A percentile compares a stretch with the other conserved stretches of the same genome.
Evolutionary conservation across 2,329 filamentous ascomycete genomes (phyloP).

Genomic region (Trichoderma harzianum): DNA sequence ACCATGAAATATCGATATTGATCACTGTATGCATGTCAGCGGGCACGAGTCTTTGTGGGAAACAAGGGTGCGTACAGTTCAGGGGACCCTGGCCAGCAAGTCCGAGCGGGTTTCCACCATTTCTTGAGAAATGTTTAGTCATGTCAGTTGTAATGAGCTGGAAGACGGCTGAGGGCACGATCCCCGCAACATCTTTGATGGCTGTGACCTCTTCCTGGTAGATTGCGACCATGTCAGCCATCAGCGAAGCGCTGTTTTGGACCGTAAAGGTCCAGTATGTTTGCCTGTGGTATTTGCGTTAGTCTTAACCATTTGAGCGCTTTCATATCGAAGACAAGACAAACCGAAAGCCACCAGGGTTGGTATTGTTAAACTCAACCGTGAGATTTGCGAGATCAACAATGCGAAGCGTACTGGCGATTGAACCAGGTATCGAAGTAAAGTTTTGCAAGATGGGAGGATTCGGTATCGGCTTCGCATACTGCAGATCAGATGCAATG

Average conservation of each 20-base stretch:
- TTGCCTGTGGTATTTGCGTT: constrained; percentile 17
- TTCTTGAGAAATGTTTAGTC: constrained; percentile 33
- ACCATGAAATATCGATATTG: constrained; percentile 29
- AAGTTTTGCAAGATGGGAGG: constrained; percentile 25
- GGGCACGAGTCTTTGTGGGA: not conserved
- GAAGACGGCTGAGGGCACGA: constrained; percentile 30
- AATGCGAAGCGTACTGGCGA: constrained; percentile 22
- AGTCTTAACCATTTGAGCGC: not conserved
- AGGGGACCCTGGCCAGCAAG: constrained; percentile 28
- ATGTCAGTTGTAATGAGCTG: constrained; percentile 42
- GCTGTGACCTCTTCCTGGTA: constrained; percentile 24
- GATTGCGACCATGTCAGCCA: constrained; percentile 25
- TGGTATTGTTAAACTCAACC: constrained; percentile 23
- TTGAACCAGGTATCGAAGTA: constrained; percentile 21
- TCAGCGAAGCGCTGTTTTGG: constrained; percentile 21
- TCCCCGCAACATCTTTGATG: constrained; percentile 24
- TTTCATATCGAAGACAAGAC: not conserved
- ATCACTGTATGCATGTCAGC: constrained; percentile 20
- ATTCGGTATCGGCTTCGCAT: constrained; percentile 20
- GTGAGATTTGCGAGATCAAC: constrained; percentile 23
- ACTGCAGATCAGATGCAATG: constrained; percentile 23
- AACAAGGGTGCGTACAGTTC: constrained; percentile 18
- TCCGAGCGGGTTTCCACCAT: constrained; percentile 33
- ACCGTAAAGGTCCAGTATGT: constrained; percentile 25
- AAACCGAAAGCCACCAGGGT: constrained; percentile 26